Conservation (phyloP, 306 rosid species). For the Malus fusca region DNA sequence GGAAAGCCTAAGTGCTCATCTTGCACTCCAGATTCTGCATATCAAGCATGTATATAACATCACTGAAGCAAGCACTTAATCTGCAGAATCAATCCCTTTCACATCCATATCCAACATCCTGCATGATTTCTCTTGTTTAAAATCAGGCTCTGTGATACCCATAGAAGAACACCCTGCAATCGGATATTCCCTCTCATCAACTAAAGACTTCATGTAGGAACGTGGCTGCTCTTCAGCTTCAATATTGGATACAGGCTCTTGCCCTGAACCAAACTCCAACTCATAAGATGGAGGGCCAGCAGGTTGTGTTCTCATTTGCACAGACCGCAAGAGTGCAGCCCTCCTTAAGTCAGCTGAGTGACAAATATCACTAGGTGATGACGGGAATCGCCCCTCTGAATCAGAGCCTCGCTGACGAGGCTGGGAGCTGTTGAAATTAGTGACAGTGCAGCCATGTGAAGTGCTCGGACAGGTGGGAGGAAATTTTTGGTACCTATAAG, state of each 20-base stretch:
- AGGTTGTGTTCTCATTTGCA: conserved; percentile 89
- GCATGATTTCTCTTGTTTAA: conserved; percentile 46
- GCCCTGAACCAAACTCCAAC: conserved; percentile 52
- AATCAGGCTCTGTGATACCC: conserved; percentile 35
- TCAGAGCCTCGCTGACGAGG: conserved; percentile 89
- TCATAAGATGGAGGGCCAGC: conserved; percentile 51
- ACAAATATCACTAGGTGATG: conserved; percentile 96
- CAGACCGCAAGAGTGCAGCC: conserved; percentile 93
- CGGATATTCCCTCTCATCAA: conserved; percentile 64
- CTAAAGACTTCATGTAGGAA: conserved; percentile 60
- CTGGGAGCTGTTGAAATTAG: conserved; percentile 44
- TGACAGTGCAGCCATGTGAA: conserved; percentile 42
- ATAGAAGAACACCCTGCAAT: conserved; percentile 58
- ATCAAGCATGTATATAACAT: neutral
- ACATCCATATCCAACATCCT: conserved; percentile 42
- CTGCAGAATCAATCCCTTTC: conserved; percentile 43
- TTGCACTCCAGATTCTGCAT: neutral
- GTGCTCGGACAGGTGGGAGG: conserved; percentile 47
- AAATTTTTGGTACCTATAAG: conserved; percentile 63
- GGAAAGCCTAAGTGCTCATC: neutral
- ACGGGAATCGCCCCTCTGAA: conserved; percentile 94
- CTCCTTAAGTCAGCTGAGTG: conserved; percentile 96
- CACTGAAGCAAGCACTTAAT: conserved; percentile 16
- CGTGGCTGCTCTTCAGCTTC: conserved; percentile 66
- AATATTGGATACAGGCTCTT: conserved; percentile 50